Conservation (phyloP, 2,329 filamentous ascomycete genomes). For the Didymella lethalis region DNA sequence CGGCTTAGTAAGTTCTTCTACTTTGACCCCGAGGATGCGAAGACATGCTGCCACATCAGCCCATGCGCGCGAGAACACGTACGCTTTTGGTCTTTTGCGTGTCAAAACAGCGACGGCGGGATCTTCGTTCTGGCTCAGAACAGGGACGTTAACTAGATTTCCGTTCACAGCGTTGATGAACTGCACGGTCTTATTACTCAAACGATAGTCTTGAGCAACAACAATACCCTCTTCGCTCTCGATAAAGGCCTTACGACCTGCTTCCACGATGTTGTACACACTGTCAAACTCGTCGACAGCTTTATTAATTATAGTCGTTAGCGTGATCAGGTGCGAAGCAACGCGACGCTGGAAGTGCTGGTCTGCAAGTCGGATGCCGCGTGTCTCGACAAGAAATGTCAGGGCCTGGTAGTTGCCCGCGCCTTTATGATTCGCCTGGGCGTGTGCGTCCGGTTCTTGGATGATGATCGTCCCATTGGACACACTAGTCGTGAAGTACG, state of each 20-base stretch:
- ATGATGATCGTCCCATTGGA: conserved; percentile 32
- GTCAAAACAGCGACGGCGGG: not conserved
- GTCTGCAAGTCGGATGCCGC: conserved; percentile 38
- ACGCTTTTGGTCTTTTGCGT: conserved; percentile 7
- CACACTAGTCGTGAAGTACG: conserved; percentile 31
- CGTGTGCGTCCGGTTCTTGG: conserved; percentile 35
- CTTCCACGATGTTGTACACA: conserved; percentile 32
- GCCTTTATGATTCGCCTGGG: conserved; percentile 40
- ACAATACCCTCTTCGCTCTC: conserved; percentile 29
- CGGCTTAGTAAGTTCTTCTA: conserved; percentile 29
- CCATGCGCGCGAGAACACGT: conserved; percentile 38
- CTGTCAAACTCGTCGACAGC: conserved; percentile 30
- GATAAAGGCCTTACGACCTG: conserved; percentile 27
- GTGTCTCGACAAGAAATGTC: conserved; percentile 38
- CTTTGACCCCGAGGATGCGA: conserved; percentile 31
- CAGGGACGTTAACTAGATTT: conserved; percentile 26
- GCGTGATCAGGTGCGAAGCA: conserved; percentile 32
- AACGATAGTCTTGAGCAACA: conserved; percentile 25
- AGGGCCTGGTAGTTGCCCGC: conserved; percentile 38
- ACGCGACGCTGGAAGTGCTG: conserved; percentile 41
- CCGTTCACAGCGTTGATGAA: conserved; percentile 17
- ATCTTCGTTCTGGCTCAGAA: not conserved
- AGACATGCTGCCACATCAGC: conserved; percentile 29
- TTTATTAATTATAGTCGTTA: conserved; percentile 37
- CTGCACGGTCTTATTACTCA: conserved; percentile 27